Evolutionary conservation across 1,284 basidiomycete genomes (phyloP), one percentile per base, ranked within the genome.

Genomic region (Cutaneotrichosporon curvatum): DNA sequence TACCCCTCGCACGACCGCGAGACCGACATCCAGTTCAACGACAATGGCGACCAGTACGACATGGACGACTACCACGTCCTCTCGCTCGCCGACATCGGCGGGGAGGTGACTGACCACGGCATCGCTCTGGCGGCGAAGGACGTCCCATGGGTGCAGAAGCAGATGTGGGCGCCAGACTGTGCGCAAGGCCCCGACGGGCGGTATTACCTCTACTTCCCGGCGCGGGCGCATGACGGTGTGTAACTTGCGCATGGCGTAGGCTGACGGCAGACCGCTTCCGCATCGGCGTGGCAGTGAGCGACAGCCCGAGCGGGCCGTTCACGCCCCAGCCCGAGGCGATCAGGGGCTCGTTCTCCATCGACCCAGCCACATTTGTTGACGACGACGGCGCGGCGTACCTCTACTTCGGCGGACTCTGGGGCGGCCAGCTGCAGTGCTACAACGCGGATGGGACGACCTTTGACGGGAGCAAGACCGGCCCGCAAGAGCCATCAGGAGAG

Each of bases 391-490:
- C 40, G 16, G 53, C 59, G 9, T 64, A 64, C 47, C 46, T 62
- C 40, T 65, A 65, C 50, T 63, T 65, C 45, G 63, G 65, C 25
- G 63, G 62, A 0, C 55, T 67, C 22, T 66, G 65, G 62, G 65
- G 63, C 11, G 65, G 64, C 11, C 64, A 67, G 50, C 52, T 67
- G 9, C 62, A 65, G 51, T 55, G 58, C 40, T 64, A 60, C 49
- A 52, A 55, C 22, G 33, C 48, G 2, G 47, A 51, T 19, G 60
- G 58, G 14, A 45, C 43, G 0, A 30, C 40, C n/a, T 65, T 54
- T 43, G 57, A 63, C 40, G 36, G 40, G 1, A 28, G 8, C 25
- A 36, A 43, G 23, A 19, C 47, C 28, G 59, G 52, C 4, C 61
- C 61, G 2, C 49, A 61, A 32, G 63, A 65, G 47, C 62, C 59